Percentiles rank a stretch among this genome's conserved stretches.
These are phyloP conservation scores for Halenospora varia DNA, from an alignment of 495 filamentous ascomycete species.

Conservation along the genomic window DNA sequence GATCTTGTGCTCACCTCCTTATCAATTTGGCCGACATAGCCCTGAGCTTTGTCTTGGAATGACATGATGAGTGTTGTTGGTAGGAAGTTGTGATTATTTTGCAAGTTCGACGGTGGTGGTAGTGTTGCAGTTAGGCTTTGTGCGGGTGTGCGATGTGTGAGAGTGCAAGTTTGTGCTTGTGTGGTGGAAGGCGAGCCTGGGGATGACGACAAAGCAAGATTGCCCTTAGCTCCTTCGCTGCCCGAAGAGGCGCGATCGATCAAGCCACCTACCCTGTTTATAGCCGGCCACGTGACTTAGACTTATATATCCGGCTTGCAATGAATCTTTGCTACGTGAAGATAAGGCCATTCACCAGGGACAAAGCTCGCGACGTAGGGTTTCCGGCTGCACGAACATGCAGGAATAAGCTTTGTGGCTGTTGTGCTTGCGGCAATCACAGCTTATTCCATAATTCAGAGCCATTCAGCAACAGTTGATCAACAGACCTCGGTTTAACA, in stretches of 20 bases:
- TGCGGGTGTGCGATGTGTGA: conserved; percentile 1
- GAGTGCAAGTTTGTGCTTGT: not conserved
- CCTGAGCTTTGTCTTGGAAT: conserved; percentile 89
- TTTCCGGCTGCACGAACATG: too few species aligned
- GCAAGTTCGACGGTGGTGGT: not conserved
- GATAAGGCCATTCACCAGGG: too few species aligned
- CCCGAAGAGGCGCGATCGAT: too few species aligned
- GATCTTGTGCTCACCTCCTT: conserved; percentile 73
- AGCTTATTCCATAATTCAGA: too few species aligned
- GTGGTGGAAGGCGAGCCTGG: not conserved
- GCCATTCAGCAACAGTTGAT: too few species aligned
- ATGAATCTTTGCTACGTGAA: too few species aligned
- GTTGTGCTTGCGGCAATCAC: too few species aligned
- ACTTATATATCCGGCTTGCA: too few species aligned
- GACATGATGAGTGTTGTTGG: conserved; percentile 47
- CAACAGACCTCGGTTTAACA: too few species aligned
- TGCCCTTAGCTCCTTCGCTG: not conserved
- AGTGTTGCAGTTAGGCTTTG: not conserved
- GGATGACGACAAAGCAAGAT: not conserved
- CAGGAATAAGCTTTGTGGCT: too few species aligned
- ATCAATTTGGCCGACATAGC: conserved; percentile 86
- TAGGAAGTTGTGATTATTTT: not conserved
- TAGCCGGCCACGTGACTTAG: not conserved
- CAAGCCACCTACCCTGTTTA: not conserved
- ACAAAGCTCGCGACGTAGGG: too few species aligned